Percentiles rank a stretch among this genome's conserved stretches.
Conservation (phyloP, 2,329 filamentous ascomycete species). For the Sarocladiaceae sp. region DNA sequence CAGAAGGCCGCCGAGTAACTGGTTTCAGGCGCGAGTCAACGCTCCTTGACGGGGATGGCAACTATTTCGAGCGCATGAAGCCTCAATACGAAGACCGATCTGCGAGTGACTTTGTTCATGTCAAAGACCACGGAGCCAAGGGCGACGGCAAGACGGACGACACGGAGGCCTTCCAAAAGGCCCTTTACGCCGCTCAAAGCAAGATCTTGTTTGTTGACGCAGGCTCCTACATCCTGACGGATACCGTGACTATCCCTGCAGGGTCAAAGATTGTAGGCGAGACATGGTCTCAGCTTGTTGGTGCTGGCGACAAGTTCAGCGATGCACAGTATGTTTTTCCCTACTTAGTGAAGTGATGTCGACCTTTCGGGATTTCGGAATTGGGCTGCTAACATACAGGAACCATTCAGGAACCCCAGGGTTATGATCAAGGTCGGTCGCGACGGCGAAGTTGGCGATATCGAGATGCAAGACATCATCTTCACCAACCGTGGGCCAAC, state of each 20-base stretch:
- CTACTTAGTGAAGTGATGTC: too few relatives aligned
- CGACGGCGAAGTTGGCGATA: conserved; percentile 42
- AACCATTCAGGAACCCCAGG: too few relatives aligned
- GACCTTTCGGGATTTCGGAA: too few relatives aligned
- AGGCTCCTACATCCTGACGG: conserved; percentile 64
- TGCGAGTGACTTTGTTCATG: conserved; percentile 68
- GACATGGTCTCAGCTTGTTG: conserved; percentile 86
- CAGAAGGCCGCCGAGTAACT: conserved; percentile 48
- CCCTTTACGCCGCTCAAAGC: conserved; percentile 60
- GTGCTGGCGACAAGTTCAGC: conserved; percentile 62
- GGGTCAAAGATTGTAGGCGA: conserved; percentile 85
- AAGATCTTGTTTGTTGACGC: conserved; percentile 70
- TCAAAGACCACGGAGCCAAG: conserved; percentile 75
- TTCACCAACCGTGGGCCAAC: conserved; percentile 43
- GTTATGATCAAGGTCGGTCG: too few relatives aligned
- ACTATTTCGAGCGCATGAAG: conserved; percentile 77
- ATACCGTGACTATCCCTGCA: conserved; percentile 67
- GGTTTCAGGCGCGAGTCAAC: conserved; percentile 56
- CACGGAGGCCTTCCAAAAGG: conserved; percentile 72
- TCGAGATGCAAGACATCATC: conserved; percentile 45
- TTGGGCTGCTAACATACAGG: too few relatives aligned
- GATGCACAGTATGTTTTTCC: too few relatives aligned
- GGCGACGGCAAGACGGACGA: conserved; percentile 87
- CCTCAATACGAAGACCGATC: conserved; percentile 74
- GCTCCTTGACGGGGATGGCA: conserved; percentile 59